Evolutionary conservation across 495 filamentous ascomycete genomes (phyloP), one percentile per base, ranked within the genome.

Genomic region (Neurospora pannonica): DNA sequence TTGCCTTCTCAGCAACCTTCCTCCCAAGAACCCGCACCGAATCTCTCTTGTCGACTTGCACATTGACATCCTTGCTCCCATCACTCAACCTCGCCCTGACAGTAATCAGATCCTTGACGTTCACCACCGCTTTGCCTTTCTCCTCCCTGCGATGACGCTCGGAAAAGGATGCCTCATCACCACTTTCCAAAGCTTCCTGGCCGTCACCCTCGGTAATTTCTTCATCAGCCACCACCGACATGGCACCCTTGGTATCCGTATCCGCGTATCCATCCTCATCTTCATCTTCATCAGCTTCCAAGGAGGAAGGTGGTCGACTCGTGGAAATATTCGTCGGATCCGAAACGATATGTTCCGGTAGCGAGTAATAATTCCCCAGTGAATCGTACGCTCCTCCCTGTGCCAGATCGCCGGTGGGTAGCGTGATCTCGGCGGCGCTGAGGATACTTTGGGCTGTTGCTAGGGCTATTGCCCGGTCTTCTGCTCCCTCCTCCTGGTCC

Each of bases 391-490:
- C 90, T 3, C 94, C 94, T 5, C 54, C 54, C 48, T 91, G 86
- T 19, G 88, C 88, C 11, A 94, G 78, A 79, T 95, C 87, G 36
- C 90, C 90, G 0, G 90, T 94, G 2, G 94, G 94, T 43, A 96
- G 84, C 2, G 92, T 97, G 46, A 97, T 87, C 7, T 89, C 94
- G 9, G 90, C 90, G 2, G 95, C 94, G 80, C 90, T 89, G 8
- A 97, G 80, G 67, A 93, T 91, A 46, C 85, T 87, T 85, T 98
- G 94, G 37, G 95, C 94, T 5, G 92, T 95, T 15, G 80, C 86
- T 5, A 93, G 76, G n/a, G 84, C 84, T 8, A 76, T 78, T 0
- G 77, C 70, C 4, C 78, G 75, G 54, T 84, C 83, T 80, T 78
- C 3, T 81, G 78, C 2, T 42, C 39, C 78, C 2, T 42, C 39